Base-by-base conservation (phyloP, 2,329 filamentous ascomycete species). In the Botrytis pseudocinerea region DNA sequence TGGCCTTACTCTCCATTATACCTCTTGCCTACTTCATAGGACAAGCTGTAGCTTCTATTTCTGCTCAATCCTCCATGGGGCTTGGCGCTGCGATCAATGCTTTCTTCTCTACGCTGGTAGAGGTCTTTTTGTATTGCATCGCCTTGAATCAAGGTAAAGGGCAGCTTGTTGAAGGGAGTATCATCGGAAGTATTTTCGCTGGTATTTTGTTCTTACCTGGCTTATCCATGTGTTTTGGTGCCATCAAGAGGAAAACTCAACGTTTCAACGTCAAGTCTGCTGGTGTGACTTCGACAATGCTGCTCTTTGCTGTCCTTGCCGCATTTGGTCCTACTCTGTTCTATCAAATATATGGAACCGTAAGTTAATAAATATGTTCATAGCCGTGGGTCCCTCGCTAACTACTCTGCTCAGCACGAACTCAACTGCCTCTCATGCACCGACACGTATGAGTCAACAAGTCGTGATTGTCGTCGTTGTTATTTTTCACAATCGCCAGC, bases 21-120 rank as follows among this genome's bases (percentile, higher is more conserved):
- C 96, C 96, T 4, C 84, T 99, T 71, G 96, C 96, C 22, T 99
- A 99, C 83, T 99, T 99, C 82, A 99, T 99, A 77, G 96, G 96
- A 1, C 96, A 99, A 83, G 96, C 96, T 54, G 96, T 99, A 63
- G 96, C 96, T 3, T 99, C 96, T 70, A 99, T 99, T 78, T 99
- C 96, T 16, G 96, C 96, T 1, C 96, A 99, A 82, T 98, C 95
- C 1, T 98, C 95, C 8, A 99, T 99, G 96, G 96, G 96, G 40
- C 87, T 99, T 14, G 96, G 96, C 80, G 96, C 96, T 42, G 97
- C 95, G 46, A 93, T 98, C 85, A 99, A 99, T 79, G 96, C 96
- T 64, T 97, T 99, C 82, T 99, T 99, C 85, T 97, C 95, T 20
- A 99, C 96, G 2, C 87, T 99, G 35, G 96, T 99, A 16, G 96